Evolutionary conservation across 1,139 yeast genomes (phyloP).

Genomic region (Pichia sp.): DNA sequence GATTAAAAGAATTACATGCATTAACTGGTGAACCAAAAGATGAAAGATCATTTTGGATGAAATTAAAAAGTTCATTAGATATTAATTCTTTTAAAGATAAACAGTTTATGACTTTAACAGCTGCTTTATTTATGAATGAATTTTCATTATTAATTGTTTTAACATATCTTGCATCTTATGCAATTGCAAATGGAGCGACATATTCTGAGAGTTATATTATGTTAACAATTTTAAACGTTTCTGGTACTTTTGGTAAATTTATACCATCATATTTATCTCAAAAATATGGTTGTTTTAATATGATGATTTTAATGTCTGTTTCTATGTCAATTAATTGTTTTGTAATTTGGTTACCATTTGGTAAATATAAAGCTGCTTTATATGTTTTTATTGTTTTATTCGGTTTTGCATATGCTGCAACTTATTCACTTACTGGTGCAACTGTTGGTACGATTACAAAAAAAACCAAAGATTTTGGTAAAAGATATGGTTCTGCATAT

Average conservation of each 20-base stretch:
- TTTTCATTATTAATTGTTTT: constrained; percentile 24
- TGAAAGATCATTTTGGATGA: constrained; percentile 33
- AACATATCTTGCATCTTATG: constrained; percentile 49
- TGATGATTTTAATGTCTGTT: constrained; percentile 39
- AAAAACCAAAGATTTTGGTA: constrained; percentile 55
- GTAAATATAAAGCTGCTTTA: constrained; percentile 34
- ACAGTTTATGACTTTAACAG: constrained; percentile 28
- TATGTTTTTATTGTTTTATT: constrained; percentile 38
- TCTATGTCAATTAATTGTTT: constrained; percentile 36
- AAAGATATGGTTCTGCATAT: constrained; percentile 64
- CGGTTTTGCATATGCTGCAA: constrained; percentile 34
- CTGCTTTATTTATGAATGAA: constrained; percentile 26
- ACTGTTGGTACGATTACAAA: constrained; percentile 58
- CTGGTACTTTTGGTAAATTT: constrained; percentile 53
- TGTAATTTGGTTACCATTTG: constrained; percentile 50
- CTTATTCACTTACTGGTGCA: constrained; percentile 30
- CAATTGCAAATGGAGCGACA: constrained; percentile 45
- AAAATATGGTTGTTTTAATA: constrained; percentile 51
- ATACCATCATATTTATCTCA: constrained; percentile 51
- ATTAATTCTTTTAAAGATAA: constrained; percentile 38
- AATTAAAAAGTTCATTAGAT: constrained; percentile 36
- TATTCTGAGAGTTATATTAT: constrained; percentile 44
- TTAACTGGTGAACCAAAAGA: constrained; percentile 12
- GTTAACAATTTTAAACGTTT: constrained; percentile 50
- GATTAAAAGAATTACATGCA: constrained; percentile 32